These are phyloP conservation scores for Leersia perrieri DNA, from an alignment of 176 grass and related monocot species.

Conservation along the genomic window DNA sequence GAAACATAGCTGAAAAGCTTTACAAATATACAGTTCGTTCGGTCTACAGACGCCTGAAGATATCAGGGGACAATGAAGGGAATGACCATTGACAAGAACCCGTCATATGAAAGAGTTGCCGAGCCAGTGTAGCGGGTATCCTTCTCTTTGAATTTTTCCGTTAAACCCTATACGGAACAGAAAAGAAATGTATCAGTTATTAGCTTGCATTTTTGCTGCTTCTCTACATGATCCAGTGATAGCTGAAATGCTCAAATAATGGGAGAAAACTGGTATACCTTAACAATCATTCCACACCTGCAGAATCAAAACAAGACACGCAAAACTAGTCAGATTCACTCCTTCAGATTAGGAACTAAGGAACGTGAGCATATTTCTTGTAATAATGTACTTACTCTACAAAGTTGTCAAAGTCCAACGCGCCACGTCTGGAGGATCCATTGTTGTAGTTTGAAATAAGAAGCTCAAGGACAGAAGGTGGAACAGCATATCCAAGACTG, in stretches of 20 bases:
- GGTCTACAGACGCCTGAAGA: not conserved
- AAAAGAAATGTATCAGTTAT: not conserved
- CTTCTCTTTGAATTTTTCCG: slow-evolving; percentile 93
- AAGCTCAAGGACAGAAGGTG: slow-evolving; percentile 63
- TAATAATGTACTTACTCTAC: slow-evolving; percentile 60
- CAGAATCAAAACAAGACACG: slow-evolving; percentile 14
- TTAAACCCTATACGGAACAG: slow-evolving; percentile 47
- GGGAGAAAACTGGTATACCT: slow-evolving; percentile 40
- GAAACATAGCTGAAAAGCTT: not conserved
- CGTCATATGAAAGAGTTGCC: slow-evolving; percentile 65
- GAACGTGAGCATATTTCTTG: not conserved
- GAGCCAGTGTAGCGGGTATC: slow-evolving; percentile 69
- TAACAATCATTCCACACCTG: slow-evolving; percentile 79
- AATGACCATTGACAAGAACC: slow-evolving; percentile 69
- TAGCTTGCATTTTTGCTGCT: not conserved
- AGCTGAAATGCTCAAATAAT: not conserved
- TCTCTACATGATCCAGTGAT: not conserved
- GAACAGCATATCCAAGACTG: slow-evolving; percentile 73
- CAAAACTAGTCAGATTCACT: not conserved
- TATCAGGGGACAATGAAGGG: slow-evolving; percentile 76
- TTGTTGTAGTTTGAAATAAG: slow-evolving; percentile 73
- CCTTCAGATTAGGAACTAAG: not conserved
- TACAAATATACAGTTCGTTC: not conserved
- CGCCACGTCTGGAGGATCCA: slow-evolving; percentile 27
- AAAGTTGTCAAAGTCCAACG: slow-evolving; percentile 78